Evolutionary conservation across 345 rosid genomes (phyloP).

Genomic region (Viola odorata): DNA sequence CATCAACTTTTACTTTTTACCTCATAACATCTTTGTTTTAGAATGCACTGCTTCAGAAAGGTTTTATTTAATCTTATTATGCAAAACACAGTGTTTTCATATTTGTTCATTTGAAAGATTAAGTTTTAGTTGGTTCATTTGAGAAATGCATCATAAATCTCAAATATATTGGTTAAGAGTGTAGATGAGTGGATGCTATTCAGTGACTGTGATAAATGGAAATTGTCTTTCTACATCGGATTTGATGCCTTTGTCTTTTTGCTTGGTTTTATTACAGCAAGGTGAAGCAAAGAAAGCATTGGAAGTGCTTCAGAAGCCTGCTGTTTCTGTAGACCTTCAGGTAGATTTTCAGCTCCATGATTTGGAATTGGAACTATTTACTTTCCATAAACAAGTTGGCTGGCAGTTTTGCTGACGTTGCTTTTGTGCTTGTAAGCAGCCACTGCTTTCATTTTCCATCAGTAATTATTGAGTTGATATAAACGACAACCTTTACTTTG

Average conservation of each 20-base stretch:
- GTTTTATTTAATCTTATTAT: too few relatives aligned
- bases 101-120: too few relatives aligned
- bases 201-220: not conserved
- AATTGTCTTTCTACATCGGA: too few relatives aligned
- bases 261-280: conserved; percentile 62
- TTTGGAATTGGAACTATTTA: conserved; percentile 7
- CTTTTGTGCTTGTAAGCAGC: conserved; percentile 1
- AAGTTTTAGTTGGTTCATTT: too few relatives aligned
- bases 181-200: not conserved
- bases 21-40: too few relatives aligned
- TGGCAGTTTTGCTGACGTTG: conserved; percentile 1
- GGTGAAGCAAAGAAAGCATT: conserved; percentile 95
- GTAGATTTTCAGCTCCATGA: conserved; percentile 32
- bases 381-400: conserved; percentile 8
- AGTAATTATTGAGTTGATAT: conserved; percentile 12
- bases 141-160: too few relatives aligned
- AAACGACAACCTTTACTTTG: conserved; percentile 24
- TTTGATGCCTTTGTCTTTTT: not conserved
- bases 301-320: conserved; percentile 82
- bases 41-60: too few relatives aligned
- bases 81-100: too few relatives aligned
- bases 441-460: conserved; percentile 11
- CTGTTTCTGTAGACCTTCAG: conserved; percentile 87
- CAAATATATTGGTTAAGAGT: too few relatives aligned
- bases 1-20: too few relatives aligned